Evolutionary conservation across 2,329 filamentous ascomycete species (phyloP).

Genomic region (Diaporthe citrichinensis): DNA sequence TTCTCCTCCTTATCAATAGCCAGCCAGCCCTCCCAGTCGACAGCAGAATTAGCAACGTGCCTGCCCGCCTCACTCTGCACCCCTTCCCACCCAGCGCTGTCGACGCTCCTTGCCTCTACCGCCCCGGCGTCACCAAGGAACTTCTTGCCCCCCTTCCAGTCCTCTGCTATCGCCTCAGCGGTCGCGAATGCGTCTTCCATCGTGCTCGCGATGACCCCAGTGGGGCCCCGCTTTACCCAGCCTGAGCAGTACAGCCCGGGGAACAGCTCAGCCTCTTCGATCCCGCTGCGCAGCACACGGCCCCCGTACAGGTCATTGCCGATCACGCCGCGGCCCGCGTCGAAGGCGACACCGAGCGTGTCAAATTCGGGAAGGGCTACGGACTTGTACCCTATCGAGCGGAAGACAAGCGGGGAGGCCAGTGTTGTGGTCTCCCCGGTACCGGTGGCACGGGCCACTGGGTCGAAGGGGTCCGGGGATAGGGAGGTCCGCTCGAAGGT

Average conservation of each 20-base stretch:
- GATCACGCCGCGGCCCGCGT: constrained; percentile 80
- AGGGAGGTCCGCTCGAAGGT: constrained; percentile 76
- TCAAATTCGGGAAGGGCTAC: constrained; percentile 81
- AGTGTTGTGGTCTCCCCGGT: constrained; percentile 68
- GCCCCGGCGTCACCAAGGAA: constrained; percentile 54
- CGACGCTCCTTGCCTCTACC: constrained; percentile 2
- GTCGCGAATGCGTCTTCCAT: constrained; percentile 96
- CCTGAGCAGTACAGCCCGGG: constrained; percentile 92
- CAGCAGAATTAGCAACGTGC: constrained; percentile 47
- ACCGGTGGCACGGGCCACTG: constrained; percentile 61
- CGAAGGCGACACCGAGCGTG: constrained; percentile 83
- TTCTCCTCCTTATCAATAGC: constrained; percentile 86
- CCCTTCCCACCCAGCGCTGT: constrained; percentile 80
- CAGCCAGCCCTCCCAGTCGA: constrained; percentile 88
- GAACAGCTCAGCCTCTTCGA: constrained; percentile 46
- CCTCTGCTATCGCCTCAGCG: constrained; percentile 84
- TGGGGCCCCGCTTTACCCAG: constrained; percentile 96
- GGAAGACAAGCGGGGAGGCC: constrained; percentile 82
- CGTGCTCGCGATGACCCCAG: constrained; percentile 94
- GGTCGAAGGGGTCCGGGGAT: constrained; percentile 65
- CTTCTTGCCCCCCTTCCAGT: constrained; percentile 70
- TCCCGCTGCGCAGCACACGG: constrained; percentile 66
- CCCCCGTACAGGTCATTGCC: constrained; percentile 84
- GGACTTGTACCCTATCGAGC: constrained; percentile 95
- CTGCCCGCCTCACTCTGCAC: constrained; percentile 72